These are phyloP conservation scores for Phytophthora agathidicida DNA, from an alignment of 352 stramenopile genomes.

Conservation along the genomic window DNA sequence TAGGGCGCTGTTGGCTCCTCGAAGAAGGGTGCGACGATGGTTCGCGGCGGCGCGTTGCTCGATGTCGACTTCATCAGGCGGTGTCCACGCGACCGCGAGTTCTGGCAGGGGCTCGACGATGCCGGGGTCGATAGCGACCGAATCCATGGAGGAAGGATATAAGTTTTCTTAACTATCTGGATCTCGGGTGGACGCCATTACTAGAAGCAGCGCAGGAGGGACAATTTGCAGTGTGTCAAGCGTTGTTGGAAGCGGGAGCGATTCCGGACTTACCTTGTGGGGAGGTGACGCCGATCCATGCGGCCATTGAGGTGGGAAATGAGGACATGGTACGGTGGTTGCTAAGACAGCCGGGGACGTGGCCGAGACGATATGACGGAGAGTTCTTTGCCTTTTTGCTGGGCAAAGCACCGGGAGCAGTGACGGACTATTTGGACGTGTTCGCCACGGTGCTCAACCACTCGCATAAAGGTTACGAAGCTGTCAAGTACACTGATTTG, in stretches of 20 bases:
- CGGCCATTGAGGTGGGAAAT: slow-evolving; percentile 58
- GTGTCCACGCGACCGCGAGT: too few species aligned
- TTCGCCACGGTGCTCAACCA: slow-evolving; percentile 57
- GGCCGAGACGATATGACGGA: slow-evolving; percentile 39
- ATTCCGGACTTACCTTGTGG: slow-evolving; percentile 41
- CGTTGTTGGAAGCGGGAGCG: slow-evolving; percentile 48
- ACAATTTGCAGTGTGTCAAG: slow-evolving; percentile 53
- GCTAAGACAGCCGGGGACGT: slow-evolving; percentile 41
- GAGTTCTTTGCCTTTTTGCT: slow-evolving; percentile 63
- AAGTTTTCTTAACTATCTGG: background rate
- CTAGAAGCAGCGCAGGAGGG: slow-evolving; percentile 69
- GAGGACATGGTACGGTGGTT: slow-evolving; percentile 61
- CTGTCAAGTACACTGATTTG: slow-evolving; percentile 58
- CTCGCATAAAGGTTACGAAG: slow-evolving; percentile 40
- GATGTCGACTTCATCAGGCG: too few species aligned
- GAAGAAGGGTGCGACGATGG: too few species aligned
- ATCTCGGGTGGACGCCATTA: slow-evolving; percentile 61
- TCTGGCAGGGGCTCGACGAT: too few species aligned
- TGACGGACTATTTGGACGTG: slow-evolving; percentile 51
- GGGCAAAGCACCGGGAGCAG: slow-evolving; percentile 50
- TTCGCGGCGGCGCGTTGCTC: too few species aligned
- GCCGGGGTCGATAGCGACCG: too few species aligned
- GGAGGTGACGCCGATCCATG: slow-evolving; percentile 55
- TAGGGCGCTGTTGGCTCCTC: too few species aligned
- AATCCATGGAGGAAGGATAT: too few species aligned